A percentile compares a stretch with the other conserved stretches of the same genome.
Evolutionary conservation across 768 basidiomycete species (phyloP).

Genomic region (Tricholoma sp.): DNA sequence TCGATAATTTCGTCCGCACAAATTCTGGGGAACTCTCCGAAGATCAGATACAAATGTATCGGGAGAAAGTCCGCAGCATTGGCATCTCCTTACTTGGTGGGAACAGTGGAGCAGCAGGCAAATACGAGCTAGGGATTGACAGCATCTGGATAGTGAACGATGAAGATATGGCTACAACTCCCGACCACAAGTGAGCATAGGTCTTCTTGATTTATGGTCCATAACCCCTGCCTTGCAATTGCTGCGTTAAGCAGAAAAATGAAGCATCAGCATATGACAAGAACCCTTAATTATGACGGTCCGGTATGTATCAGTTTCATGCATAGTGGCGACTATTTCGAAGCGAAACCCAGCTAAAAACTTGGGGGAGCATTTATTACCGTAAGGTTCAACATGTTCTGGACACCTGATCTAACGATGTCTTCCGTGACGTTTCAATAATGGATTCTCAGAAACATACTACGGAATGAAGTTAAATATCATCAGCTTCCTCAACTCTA

Average conservation of each 20-base stretch:
- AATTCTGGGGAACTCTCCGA: slow-evolving; percentile 67
- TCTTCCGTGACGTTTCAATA: not conserved
- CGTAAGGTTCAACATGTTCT: slow-evolving; percentile 11
- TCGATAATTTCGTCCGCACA: slow-evolving; percentile 68
- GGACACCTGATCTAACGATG: slow-evolving; percentile 7
- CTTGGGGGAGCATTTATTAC: not conserved
- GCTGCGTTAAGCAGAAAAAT: not conserved
- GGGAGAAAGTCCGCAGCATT: slow-evolving; percentile 69
- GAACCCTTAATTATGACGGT: not conserved
- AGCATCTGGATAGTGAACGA: slow-evolving; percentile 79
- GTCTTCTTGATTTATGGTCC: not conserved
- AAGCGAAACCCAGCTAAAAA: not conserved
- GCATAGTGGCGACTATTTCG: not conserved
- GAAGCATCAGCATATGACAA: not conserved
- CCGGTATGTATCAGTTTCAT: not conserved
- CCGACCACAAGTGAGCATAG: slow-evolving; percentile 16
- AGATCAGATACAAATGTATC: slow-evolving; percentile 70
- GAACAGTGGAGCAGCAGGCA: slow-evolving; percentile 66
- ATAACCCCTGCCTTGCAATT: not conserved
- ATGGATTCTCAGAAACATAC: not conserved
- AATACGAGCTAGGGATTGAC: slow-evolving; percentile 80
- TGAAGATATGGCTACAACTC: slow-evolving; percentile 44
- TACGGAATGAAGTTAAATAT: not conserved
- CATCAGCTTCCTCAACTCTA: not conserved
- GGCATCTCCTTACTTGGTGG: slow-evolving; percentile 88